Conservation (phyloP, 352 stramenopile genomes). For the Elongisporangium anandrum region DNA sequence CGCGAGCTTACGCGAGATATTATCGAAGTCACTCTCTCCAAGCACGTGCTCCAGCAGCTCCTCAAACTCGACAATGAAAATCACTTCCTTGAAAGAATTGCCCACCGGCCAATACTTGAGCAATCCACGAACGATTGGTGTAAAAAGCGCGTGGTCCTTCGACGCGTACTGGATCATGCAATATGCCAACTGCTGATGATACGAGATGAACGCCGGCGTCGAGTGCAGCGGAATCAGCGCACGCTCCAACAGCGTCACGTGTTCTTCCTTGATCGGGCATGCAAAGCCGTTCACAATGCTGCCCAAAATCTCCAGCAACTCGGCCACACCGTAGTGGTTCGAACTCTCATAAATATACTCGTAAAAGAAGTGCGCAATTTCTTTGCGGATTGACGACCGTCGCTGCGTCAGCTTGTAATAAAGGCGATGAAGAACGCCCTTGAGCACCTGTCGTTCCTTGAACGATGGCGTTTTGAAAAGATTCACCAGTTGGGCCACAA, state of each 20-base stretch:
- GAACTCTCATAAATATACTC: conserved; percentile 92
- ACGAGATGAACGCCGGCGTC: conserved; percentile 81
- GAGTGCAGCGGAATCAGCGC: conserved; percentile 84
- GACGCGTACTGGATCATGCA: conserved; percentile 90
- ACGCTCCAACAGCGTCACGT: conserved; percentile 81
- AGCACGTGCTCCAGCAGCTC: conserved; percentile 87
- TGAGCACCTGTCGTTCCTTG: conserved; percentile 82
- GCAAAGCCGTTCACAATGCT: conserved; percentile 90
- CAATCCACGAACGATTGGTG: conserved; percentile 68
- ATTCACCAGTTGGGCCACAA: conserved; percentile 76
- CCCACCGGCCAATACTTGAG: conserved; percentile 85
- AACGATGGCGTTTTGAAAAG: conserved; percentile 87
- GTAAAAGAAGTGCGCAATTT: conserved; percentile 87
- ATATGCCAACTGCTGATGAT: conserved; percentile 86
- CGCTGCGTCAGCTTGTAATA: conserved; percentile 91
- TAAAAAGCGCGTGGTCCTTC: conserved; percentile 86
- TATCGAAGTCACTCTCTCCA: conserved; percentile 69
- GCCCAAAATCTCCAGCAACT: conserved; percentile 84
- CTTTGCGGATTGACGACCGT: conserved; percentile 80
- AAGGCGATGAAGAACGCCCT: conserved; percentile 81
- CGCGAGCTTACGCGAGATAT: conserved; percentile 51
- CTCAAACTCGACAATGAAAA: conserved; percentile 88
- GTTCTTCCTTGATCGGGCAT: conserved; percentile 86
- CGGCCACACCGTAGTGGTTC: conserved; percentile 85
- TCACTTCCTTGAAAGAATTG: conserved; percentile 87